Conservation (phyloP, 192 early-diverging fungal genomes). For the Rhizoclosmatium sp. region DNA sequence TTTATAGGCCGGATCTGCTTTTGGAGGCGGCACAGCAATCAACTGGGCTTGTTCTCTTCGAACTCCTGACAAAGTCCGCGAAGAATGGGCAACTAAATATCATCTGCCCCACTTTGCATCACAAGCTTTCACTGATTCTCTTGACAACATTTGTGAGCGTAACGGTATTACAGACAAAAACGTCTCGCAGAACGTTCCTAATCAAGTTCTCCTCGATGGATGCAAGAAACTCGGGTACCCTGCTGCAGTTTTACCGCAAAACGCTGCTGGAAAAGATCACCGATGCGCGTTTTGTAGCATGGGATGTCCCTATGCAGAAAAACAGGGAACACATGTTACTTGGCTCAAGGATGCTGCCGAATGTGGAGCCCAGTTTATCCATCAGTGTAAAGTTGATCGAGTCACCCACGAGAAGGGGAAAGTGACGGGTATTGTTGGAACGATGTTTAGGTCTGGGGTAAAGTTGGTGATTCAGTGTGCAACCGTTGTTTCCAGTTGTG, state of each 20-base stretch:
- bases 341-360: constrained; percentile 75
- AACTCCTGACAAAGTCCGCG: constrained; percentile 68
- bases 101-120: constrained; percentile 70
- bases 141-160: constrained; percentile 66
- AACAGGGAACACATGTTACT: constrained; percentile 71
- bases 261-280: constrained; percentile 61
- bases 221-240: constrained; percentile 71
- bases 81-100: constrained; percentile 73
- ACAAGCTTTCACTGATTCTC: constrained; percentile 52
- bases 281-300: constrained; percentile 69
- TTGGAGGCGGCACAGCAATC: constrained; percentile 79
- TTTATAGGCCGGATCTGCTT: too few species aligned
- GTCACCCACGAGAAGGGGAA: constrained; percentile 63
- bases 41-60: constrained; percentile 63
- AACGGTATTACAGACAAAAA: constrained; percentile 61
- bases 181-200: constrained; percentile 70
- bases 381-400: constrained; percentile 61
- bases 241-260: constrained; percentile 69
- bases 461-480: constrained; percentile 57
- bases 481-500: constrained; percentile 67
- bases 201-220: constrained; percentile 71
- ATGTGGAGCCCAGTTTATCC: constrained; percentile 67
- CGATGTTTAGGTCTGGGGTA: constrained; percentile 39
- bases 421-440: constrained; percentile 63
- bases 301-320: constrained; percentile 76